Percentiles rank a stretch among this genome's conserved stretches.
Conservation (phyloP, 306 rosid genomes). For the Senna siamea region DNA sequence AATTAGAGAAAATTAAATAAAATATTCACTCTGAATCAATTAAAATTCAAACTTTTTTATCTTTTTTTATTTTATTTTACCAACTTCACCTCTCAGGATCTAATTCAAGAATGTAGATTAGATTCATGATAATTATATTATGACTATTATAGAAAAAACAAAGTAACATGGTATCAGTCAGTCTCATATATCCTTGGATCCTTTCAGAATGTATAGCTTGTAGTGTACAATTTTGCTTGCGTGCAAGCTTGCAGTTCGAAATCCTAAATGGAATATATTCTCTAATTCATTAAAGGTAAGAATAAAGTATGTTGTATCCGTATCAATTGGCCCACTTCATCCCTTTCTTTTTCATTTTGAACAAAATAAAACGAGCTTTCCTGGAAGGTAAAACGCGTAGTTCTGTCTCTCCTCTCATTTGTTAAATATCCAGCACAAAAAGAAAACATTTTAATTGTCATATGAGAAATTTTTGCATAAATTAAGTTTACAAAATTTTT, state of each 20-base stretch:
- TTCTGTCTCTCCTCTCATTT: neutral
- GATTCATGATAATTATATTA: no score
- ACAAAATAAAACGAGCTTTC: neutral
- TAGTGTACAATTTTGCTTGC: neutral
- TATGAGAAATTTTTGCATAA: neutral
- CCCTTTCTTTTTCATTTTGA: neutral
- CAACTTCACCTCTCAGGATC: no score
- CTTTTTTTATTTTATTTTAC: no score
- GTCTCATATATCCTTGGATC: neutral
- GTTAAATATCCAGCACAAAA: neutral
- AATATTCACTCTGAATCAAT: no score
- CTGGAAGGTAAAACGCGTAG: neutral
- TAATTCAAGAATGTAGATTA: no score
- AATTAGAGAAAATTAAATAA: no score
- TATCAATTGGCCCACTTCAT: neutral
- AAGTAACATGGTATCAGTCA: no score
- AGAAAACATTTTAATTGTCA: neutral
- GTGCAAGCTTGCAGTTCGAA: neutral
- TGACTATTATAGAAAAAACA: no score
- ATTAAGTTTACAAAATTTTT: no score
- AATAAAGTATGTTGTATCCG: neutral
- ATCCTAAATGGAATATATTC: neutral
- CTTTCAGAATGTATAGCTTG: neutral
- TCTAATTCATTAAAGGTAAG: neutral
- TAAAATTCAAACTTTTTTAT: no score